Evolutionary conservation across 129 eudicot species (phyloP), one percentile per base, ranked within the genome.

Genomic region (Chrysanthemum seticuspe): DNA sequence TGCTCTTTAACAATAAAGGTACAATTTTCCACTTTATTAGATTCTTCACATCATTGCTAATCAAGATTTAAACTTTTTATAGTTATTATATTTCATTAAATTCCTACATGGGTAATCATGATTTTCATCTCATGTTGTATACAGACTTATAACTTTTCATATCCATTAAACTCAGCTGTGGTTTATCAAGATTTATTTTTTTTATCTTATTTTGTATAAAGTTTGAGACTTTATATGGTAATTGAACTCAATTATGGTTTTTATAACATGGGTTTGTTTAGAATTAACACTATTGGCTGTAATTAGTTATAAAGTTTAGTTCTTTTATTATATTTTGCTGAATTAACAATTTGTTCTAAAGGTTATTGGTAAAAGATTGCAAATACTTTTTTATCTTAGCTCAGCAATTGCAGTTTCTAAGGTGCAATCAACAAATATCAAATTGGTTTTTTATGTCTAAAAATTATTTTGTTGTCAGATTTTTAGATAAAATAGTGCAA

Each of bases 1-100:
- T 77, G 31, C 12, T 51, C 75, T 62, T 45, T 51, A 29, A 62
- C 47, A 6, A 0, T 52, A 45, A 76, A 78, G 77, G 82, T 71
- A 78, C 34, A 50, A 7, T 16, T 40, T 40, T 6, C 2, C 47
- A 40, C 47, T 40, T 40, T 40, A 7, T 40, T 40, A 7, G 47
- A 40, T 40, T 40, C 47, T 40, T 6, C 6, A 1, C 10, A 40
- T 40, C 47, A 40, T 40, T 40, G 9, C 0, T 8, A 40, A 40
- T 40, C 47, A 40, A 40, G 47, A 40, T 40, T 40, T 6, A 1
- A 7, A 7, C 47, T 40, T 40, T 40, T 6, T 40, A 7, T 40
- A 40, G 36, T 31, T 31, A 23, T 25, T 71, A 44, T 9, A 8
- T 77, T 78, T 55, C 61, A 78, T 67, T n/a, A 52, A 15, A 49